Evolutionary conservation across 2,329 filamentous ascomycete species (phyloP).

Genomic region (Fusarium globosum): DNA sequence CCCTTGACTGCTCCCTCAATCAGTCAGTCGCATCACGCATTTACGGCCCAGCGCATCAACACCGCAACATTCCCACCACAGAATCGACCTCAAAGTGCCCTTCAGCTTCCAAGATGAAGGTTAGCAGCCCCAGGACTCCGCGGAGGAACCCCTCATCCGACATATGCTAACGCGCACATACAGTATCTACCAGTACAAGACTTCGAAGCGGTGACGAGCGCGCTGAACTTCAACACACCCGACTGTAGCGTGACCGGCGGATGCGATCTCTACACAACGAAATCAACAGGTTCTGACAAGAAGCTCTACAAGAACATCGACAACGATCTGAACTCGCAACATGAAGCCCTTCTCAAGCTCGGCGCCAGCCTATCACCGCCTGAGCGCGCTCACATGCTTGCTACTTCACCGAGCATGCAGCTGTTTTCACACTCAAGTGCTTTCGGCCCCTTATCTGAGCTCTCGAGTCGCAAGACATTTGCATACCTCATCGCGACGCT

Average conservation of each 20-base stretch:
- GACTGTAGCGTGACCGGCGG: conserved; percentile 93
- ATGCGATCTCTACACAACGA: conserved; percentile 97
- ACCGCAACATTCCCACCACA: conserved; percentile 5
- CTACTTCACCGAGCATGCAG: conserved; percentile 68
- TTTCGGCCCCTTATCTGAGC: conserved; percentile 89
- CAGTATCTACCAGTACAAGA: conserved; percentile 93
- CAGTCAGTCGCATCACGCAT: conserved; percentile 28
- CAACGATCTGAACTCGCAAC: conserved; percentile 87
- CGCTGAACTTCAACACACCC: conserved; percentile 94
- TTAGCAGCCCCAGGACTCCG: conserved; percentile 34
- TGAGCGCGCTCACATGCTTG: conserved; percentile 76
- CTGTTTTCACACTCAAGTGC: conserved; percentile 84
- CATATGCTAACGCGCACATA: conserved; percentile 32
- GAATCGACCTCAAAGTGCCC: not conserved
- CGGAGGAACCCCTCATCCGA: not conserved
- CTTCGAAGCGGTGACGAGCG: conserved; percentile 90
- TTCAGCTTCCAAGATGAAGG: conserved; percentile 52
- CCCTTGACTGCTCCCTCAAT: conserved; percentile 25
- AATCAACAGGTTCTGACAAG: conserved; percentile 94
- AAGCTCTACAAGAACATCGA: conserved; percentile 98
- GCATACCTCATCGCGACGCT: conserved; percentile 96
- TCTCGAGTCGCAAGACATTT: conserved; percentile 89
- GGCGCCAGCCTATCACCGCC: conserved; percentile 90
- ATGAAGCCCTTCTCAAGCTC: conserved; percentile 86
- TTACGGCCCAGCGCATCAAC: conserved; percentile 15